Percentiles rank a stretch among this genome's conserved stretches.
Evolutionary conservation across 108 stramenopile genomes (phyloP).

Genomic region (Pseudonitzschia delicatissima): DNA sequence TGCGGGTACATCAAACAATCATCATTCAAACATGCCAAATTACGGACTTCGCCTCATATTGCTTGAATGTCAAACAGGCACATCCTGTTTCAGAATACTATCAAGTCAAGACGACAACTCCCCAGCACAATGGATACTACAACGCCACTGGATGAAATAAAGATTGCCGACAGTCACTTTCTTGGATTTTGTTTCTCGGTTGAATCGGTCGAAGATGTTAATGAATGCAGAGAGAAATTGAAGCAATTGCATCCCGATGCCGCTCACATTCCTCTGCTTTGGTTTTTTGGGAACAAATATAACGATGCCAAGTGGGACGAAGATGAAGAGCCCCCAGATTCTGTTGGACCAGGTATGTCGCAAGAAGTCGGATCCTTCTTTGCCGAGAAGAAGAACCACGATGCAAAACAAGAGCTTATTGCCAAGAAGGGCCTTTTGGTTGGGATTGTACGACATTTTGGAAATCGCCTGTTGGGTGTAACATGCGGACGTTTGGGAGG

Average conservation of each 20-base stretch:
- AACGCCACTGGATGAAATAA: conserved; percentile 15
- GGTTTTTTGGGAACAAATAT: background rate
- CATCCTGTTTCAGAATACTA: too few species aligned
- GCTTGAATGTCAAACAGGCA: too few species aligned
- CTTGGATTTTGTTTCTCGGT: conserved; percentile 44
- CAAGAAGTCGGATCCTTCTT: conserved; percentile 23
- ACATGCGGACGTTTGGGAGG: conserved; percentile 62
- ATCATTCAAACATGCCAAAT: too few species aligned
- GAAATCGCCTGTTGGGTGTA: conserved; percentile 49
- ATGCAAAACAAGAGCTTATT: conserved; percentile 17
- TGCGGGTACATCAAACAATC: too few species aligned
- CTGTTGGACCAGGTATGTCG: conserved; percentile 39
- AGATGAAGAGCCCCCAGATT: conserved; percentile 47
- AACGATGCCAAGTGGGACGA: conserved; percentile 32
- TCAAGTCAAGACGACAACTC: too few species aligned
- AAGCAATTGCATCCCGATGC: conserved; percentile 41
- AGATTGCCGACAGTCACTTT: conserved; percentile 62
- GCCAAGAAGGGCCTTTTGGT: conserved; percentile 29
- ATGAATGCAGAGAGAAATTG: conserved; percentile 23
- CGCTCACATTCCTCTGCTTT: conserved; percentile 50
- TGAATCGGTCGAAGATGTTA: conserved; percentile 22
- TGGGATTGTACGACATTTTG: conserved; percentile 61
- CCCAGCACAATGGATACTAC: conserved; percentile 9
- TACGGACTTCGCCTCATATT: too few species aligned
- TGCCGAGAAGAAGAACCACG: background rate